Percentiles rank a stretch among this genome's conserved stretches.
These are phyloP conservation scores for Entonaema liquescens DNA, from an alignment of 495 filamentous ascomycete genomes.

Conservation along the genomic window DNA sequence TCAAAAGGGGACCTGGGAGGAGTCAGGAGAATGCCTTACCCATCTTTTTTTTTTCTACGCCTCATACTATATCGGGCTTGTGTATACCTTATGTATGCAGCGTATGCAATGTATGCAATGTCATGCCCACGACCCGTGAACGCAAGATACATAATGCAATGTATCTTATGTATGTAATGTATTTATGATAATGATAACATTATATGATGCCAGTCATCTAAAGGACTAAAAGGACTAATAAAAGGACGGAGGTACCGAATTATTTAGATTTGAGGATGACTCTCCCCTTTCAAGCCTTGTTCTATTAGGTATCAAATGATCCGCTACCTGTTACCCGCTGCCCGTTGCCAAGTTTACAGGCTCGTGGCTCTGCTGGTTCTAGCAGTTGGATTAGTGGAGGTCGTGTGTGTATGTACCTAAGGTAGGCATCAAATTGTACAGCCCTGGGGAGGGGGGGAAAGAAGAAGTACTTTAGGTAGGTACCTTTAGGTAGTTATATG, in stretches of 20 bases:
- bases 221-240: neutral
- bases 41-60: neutral
- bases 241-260: constrained; percentile 14
- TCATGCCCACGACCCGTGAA: neutral
- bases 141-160: neutral
- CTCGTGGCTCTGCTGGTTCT: constrained; percentile 13
- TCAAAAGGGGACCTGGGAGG: constrained; percentile 1
- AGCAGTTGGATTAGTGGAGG: neutral
- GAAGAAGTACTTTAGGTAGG: neutral
- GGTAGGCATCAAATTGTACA: neutral
- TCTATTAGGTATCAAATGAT: constrained; percentile 41
- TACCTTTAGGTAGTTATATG: neutral
- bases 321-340: constrained; percentile 5
- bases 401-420: too few species aligned
- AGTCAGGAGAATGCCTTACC: constrained; percentile 18
- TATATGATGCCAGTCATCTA: constrained; percentile 16
- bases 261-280: constrained; percentile 37
- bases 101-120: constrained; percentile 3
- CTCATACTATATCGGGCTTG: neutral
- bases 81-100: neutral
- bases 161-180: neutral
- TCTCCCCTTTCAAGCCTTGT: constrained; percentile 26
- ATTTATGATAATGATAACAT: neutral
- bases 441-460: neutral
- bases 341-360: constrained; percentile 34